Conservation (phyloP, 2,329 filamentous ascomycete genomes). For the Penicillium sp. region DNA sequence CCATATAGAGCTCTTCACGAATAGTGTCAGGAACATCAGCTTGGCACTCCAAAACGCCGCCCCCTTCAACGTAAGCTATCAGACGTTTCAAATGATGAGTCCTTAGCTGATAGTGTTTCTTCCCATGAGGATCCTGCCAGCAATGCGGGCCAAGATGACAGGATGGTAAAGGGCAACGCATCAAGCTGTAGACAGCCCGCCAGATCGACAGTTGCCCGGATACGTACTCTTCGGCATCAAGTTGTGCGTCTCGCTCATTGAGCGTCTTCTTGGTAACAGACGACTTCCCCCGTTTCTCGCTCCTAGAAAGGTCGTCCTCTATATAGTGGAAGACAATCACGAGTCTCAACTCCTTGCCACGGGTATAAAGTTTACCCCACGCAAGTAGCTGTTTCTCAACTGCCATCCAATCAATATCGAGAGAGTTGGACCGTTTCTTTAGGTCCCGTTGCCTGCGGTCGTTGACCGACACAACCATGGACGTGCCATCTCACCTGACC, state of each 20-base stretch:
- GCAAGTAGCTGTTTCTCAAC: too few species aligned
- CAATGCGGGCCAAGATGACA: conserved; percentile 16
- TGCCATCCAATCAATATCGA: too few species aligned
- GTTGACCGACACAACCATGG: too few species aligned
- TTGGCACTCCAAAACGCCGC: conserved; percentile 6
- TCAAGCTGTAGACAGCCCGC: conserved; percentile 14
- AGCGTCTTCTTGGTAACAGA: conserved; percentile 7
- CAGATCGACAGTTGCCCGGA: conserved; percentile 12
- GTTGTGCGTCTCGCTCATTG: conserved; percentile 7
- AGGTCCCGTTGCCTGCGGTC: too few species aligned
- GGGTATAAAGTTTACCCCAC: too few species aligned
- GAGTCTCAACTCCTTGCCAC: too few species aligned
- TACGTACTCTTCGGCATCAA: conserved; percentile 10
- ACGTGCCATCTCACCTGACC: too few species aligned
- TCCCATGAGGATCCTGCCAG: conserved; percentile 15
- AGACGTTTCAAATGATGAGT: conserved; percentile 3
- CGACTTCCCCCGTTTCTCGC: too few species aligned
- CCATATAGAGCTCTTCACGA: conserved; percentile 12
- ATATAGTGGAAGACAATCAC: too few species aligned
- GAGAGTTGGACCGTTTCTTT: too few species aligned
- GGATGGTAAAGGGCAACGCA: conserved; percentile 5
- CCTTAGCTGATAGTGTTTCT: conserved; percentile 16
- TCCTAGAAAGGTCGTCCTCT: too few species aligned
- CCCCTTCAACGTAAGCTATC: conserved; percentile 4
- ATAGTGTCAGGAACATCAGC: conserved; percentile 7